A percentile compares a stretch with the other conserved stretches of the same genome.
Conservation (phyloP, 2,329 filamentous ascomycete species). For the Penicillium sp. region DNA sequence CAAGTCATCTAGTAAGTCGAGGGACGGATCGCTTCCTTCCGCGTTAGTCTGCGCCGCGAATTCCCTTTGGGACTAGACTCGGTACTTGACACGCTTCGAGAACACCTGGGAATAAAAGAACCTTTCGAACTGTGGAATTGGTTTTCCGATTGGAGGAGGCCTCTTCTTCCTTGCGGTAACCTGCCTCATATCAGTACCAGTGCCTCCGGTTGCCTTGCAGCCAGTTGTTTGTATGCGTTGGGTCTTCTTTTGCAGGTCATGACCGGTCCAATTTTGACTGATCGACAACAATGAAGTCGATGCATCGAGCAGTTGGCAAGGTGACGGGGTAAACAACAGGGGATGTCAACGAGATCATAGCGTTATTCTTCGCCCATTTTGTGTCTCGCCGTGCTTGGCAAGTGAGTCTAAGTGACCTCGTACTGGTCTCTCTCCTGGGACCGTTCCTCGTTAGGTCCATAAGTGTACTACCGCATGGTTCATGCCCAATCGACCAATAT, state of each 20-base stretch:
- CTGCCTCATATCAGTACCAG: no score
- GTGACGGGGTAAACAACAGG: not conserved
- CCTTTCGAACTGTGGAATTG: not conserved
- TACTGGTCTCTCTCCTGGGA: not conserved
- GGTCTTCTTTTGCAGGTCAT: not conserved
- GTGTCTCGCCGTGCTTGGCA: not conserved
- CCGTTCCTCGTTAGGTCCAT: not conserved
- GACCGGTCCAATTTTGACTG: not conserved
- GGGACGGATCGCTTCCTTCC: no score
- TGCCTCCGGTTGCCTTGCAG: no score
- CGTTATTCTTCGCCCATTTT: not conserved
- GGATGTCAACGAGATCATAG: not conserved
- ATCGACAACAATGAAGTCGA: no score
- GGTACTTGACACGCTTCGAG: not conserved
- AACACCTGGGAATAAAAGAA: not conserved
- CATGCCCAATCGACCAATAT: not conserved
- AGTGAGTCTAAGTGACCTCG: conserved; percentile 1
- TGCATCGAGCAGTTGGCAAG: not conserved
- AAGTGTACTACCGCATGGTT: not conserved
- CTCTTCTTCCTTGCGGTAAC: no score
- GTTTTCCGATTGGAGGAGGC: not conserved
- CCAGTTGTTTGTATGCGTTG: not conserved
- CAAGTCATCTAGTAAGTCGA: no score
- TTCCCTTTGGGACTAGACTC: no score
- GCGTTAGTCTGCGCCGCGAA: no score